Percentiles rank a stretch among this genome's conserved stretches.
Conservation (phyloP, 179 eudicot genomes). For the Spergularia azorica region DNA sequence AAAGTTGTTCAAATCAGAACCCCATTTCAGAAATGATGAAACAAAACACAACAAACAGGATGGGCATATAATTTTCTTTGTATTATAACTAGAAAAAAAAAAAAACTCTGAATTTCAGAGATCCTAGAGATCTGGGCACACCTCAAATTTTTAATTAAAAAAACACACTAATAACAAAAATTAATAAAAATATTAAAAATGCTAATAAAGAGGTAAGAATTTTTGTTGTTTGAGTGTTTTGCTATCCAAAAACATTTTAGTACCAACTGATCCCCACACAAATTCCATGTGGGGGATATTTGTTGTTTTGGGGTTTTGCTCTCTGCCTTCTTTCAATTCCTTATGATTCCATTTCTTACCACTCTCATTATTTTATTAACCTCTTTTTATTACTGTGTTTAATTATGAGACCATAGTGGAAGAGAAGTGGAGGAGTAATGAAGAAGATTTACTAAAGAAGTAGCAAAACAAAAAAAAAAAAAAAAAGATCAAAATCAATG, state of each 20-base stretch:
- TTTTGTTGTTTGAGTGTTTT: conserved; percentile 24
- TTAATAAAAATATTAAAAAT: no score
- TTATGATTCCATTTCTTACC: conserved; percentile 11
- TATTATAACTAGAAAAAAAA: not conserved
- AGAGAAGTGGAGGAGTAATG: not conserved
- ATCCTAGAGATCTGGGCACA: conserved; percentile 31
- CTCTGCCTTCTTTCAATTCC: conserved; percentile 17
- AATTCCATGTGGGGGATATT: conserved; percentile 27
- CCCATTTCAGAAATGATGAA: conserved; percentile 17
- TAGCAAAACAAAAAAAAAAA: not conserved
- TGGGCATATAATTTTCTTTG: conserved; percentile 26
- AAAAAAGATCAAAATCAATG: conserved; percentile 32
- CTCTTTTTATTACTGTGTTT: no score
- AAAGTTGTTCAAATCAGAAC: conserved; percentile 17
- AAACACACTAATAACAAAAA: no score
- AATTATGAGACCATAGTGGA: no score
- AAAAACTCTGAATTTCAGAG: conserved; percentile 35
- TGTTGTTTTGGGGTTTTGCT: conserved; percentile 33
- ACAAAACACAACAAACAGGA: conserved; percentile 34
- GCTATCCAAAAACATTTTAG: conserved; percentile 13
- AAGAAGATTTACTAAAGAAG: not conserved
- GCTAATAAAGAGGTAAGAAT: not conserved
- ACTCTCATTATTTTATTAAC: not conserved
- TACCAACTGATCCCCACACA: conserved; percentile 36
- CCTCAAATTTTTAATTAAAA: not conserved